These are phyloP conservation scores for Fraxinus greggii DNA, from an alignment of 305 asterid genomes.

Conservation along the genomic window DNA sequence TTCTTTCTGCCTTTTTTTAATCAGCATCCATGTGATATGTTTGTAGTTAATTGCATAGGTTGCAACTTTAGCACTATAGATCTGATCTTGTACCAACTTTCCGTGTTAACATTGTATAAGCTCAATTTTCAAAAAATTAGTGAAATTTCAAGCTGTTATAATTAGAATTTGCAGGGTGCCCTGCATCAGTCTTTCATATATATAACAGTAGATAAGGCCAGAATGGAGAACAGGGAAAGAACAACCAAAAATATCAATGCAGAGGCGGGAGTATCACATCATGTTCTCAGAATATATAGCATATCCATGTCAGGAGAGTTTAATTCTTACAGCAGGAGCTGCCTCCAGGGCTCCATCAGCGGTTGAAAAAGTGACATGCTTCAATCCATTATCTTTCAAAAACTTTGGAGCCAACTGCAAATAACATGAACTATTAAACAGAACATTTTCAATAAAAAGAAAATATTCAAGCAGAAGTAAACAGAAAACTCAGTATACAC, in stretches of 20 bases:
- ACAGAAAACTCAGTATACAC: constrained; percentile 12
- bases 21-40: neutral
- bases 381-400: constrained; percentile 78
- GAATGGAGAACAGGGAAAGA: neutral
- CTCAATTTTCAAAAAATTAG: neutral
- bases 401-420: constrained; percentile 85
- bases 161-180: neutral
- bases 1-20: neutral
- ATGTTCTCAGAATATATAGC: constrained; percentile 10
- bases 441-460: constrained; percentile 4
- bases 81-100: neutral
- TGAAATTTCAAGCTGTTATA: neutral
- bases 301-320: constrained; percentile 13
- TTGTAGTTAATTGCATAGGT: neutral
- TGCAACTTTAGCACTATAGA: neutral
- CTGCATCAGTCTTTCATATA: neutral
- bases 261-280: constrained; percentile 5
- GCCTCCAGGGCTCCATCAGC: constrained; percentile 99
- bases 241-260: neutral
- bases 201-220: neutral
- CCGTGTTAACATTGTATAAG: neutral
- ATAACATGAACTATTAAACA: constrained; percentile 14
- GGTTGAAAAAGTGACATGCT: constrained; percentile 76
- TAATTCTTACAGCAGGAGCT: constrained; percentile 82
- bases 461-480: neutral